Percentiles rank a stretch among this genome's conserved stretches.
Conservation (phyloP, 2,329 filamentous ascomycete species). For the Volutella citrinella region DNA sequence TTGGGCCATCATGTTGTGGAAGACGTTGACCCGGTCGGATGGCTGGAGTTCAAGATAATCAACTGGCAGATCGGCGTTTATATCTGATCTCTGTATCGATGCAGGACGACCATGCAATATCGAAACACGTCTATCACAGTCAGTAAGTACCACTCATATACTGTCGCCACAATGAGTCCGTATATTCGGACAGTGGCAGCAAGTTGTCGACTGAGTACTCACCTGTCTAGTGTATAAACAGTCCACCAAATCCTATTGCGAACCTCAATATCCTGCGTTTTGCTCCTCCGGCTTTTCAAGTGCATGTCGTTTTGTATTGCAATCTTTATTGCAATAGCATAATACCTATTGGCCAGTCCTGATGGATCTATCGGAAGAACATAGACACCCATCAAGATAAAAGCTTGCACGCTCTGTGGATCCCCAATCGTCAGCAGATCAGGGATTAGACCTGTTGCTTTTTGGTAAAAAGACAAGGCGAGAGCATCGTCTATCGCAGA, state of each 20-base stretch:
- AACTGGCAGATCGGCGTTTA: constrained; percentile 9
- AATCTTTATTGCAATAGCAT: constrained; percentile 19
- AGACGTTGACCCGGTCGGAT: constrained; percentile 12
- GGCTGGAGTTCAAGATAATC: constrained; percentile 14
- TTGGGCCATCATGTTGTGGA: constrained; percentile 16
- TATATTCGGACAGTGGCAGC: too few relatives aligned
- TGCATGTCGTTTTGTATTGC: constrained; percentile 19
- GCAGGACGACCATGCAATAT: constrained; percentile 18
- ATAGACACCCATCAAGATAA: constrained; percentile 18
- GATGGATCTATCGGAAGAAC: constrained; percentile 16
- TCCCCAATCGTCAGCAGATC: constrained; percentile 15
- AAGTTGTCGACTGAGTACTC: neutral
- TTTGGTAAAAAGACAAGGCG: constrained; percentile 14
- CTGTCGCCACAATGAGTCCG: too few relatives aligned
- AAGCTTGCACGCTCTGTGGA: constrained; percentile 18
- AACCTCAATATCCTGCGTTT: constrained; percentile 6
- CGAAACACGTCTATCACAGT: constrained; percentile 14
- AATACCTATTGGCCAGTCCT: constrained; percentile 20
- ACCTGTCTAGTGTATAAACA: constrained; percentile 19
- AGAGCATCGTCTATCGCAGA: constrained; percentile 15
- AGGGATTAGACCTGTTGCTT: constrained; percentile 10
- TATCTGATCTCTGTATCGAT: constrained; percentile 13
- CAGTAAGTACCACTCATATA: too few relatives aligned
- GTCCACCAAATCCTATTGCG: constrained; percentile 24
- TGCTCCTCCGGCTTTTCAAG: neutral